phyloP scores from a whole-genome alignment of 2,329 filamentous ascomycete genomes.

The Aspergillus pseudoglaucus region DNA sequence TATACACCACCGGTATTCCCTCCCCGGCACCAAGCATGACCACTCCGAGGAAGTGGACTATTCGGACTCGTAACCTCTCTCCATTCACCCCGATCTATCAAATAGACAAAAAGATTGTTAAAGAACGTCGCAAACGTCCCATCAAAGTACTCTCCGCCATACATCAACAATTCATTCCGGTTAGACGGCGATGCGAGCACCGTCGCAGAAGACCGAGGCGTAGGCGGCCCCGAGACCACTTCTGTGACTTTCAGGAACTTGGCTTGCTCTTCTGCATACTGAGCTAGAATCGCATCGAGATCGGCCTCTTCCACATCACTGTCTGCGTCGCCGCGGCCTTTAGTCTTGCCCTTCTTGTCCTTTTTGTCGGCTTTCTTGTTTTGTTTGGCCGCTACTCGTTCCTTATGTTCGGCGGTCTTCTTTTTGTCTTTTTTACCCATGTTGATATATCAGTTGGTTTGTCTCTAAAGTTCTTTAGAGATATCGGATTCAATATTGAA shows the following conservation, averaged over 20 bases:
- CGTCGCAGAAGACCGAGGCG: conserved; percentile 70
- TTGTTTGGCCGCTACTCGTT: conserved; percentile 63
- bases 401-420: conserved; percentile 52
- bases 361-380: conserved; percentile 69
- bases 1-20: conserved; percentile 82
- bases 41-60: conserved; percentile 79
- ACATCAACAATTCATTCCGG: conserved; percentile 80
- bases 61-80: conserved; percentile 85
- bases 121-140: conserved; percentile 71
- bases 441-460: conserved; percentile 2
- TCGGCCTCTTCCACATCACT: conserved; percentile 90
- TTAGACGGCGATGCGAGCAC: conserved; percentile 80
- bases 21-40: conserved; percentile 90
- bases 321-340: conserved; percentile 58
- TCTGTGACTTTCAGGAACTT: conserved; percentile 93
- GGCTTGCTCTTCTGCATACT: conserved; percentile 89
- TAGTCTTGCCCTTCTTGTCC: conserved; percentile 73
- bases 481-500: not conserved
- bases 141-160: conserved; percentile 94
- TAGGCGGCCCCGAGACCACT: conserved; percentile 63
- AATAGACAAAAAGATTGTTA: conserved; percentile 61
- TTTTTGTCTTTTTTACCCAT: conserved; percentile 54
- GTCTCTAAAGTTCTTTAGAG: not conserved
- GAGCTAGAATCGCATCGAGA: conserved; percentile 84
- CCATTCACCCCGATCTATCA: conserved; percentile 85